These are phyloP conservation scores for Rhizophagus sp. DNA, from an alignment of 192 early-diverging fungal species.

Conservation along the genomic window DNA sequence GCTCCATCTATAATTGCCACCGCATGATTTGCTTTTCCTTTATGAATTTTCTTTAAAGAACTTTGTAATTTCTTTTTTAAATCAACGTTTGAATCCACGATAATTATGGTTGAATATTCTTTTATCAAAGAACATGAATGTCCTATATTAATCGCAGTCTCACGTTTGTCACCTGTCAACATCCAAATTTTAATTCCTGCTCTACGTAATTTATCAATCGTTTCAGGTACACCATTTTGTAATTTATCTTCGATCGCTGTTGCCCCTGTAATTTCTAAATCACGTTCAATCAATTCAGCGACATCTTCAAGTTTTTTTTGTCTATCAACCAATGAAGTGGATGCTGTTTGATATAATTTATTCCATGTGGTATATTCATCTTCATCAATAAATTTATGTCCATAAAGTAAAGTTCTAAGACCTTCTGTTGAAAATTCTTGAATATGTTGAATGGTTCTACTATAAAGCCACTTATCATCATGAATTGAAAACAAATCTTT, in stretches of 20 bases:
- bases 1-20: slow-evolving; percentile 52
- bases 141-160: slow-evolving; percentile 92
- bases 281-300: slow-evolving; percentile 73
- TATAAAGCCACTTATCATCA: slow-evolving; percentile 57
- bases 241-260: slow-evolving; percentile 92
- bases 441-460: slow-evolving; percentile 59
- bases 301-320: slow-evolving; percentile 54
- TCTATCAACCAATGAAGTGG: slow-evolving; percentile 62
- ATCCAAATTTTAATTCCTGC: slow-evolving; percentile 89
- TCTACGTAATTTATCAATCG: slow-evolving; percentile 71
- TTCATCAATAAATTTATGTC: slow-evolving; percentile 62
- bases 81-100: slow-evolving; percentile 43
- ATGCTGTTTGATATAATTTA: slow-evolving; percentile 66
- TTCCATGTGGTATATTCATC: slow-evolving; percentile 71
- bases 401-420: slow-evolving; percentile 81
- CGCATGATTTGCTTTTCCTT: slow-evolving; percentile 39
- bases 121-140: slow-evolving; percentile 72
- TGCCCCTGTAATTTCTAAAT: slow-evolving; percentile 73
- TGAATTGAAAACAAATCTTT: slow-evolving; percentile 33
- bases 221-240: slow-evolving; percentile 86
- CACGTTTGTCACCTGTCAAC: slow-evolving; percentile 89
- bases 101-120: slow-evolving; percentile 47
- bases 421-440: slow-evolving; percentile 76
- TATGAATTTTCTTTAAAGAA: slow-evolving; percentile 41
- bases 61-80: slow-evolving; percentile 36